Evolutionary conservation across 805 yeast species (phyloP).

Genomic region (Teunomyces lycoperdinae): DNA sequence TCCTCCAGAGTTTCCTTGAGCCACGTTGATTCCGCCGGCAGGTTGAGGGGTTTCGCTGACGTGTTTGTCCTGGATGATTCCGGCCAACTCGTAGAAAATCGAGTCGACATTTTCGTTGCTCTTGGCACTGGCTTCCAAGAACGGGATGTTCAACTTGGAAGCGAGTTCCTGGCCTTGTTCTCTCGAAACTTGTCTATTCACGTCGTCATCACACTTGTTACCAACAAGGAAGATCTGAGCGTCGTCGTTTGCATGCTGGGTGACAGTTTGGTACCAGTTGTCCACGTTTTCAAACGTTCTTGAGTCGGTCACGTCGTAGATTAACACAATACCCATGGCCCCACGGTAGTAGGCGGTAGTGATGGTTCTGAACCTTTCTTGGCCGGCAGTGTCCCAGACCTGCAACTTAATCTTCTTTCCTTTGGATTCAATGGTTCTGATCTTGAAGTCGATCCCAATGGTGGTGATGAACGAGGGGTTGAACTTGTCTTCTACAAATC

Average conservation of each 20-base stretch:
- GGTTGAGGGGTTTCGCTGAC: conserved; percentile 35
- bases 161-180: conserved; percentile 93
- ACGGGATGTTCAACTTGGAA: conserved; percentile 80
- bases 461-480: conserved; percentile 96
- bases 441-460: conserved; percentile 97
- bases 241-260: conserved; percentile 94
- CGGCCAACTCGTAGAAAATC: conserved; percentile 85
- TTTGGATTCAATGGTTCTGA: conserved; percentile 90
- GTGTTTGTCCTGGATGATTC: conserved; percentile 78
- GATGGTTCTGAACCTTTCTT: conserved; percentile 90
- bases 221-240: conserved; percentile 94
- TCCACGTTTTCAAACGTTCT: conserved; percentile 89
- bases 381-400: conserved; percentile 98
- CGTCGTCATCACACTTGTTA: conserved; percentile 90
- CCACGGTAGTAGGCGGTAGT: conserved; percentile 92
- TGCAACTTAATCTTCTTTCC: conserved; percentile 93
- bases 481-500: conserved; percentile 95
- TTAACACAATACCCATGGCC: conserved; percentile 82
- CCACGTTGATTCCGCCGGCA: conserved; percentile 40
- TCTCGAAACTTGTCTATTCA: conserved; percentile 77
- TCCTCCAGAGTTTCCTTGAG: conserved; percentile 24
- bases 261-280: conserved; percentile 93
- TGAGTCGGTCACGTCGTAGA: conserved; percentile 83
- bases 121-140: conserved; percentile 95
- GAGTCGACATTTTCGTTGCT: conserved; percentile 89